Evolutionary conservation across 345 rosid genomes (phyloP).

Genomic region (Arabis alpina): DNA sequence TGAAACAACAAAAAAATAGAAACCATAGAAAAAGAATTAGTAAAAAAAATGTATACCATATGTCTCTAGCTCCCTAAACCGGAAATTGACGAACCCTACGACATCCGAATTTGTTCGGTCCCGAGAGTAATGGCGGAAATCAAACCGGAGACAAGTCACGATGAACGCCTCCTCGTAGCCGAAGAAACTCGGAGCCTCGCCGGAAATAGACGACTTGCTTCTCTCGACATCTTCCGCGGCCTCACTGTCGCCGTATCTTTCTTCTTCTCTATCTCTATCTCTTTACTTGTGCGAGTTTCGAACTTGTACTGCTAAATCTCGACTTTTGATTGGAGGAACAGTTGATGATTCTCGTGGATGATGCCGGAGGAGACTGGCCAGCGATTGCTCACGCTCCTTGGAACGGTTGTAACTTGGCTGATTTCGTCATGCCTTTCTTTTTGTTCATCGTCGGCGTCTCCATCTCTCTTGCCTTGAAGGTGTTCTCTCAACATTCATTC

Average conservation of each 20-base stretch:
- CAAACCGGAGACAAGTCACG: constrained; percentile 42
- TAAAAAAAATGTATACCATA: too few relatives aligned
- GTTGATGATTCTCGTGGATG: constrained; percentile 92
- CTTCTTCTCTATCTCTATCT: not conserved
- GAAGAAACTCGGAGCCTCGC: constrained; percentile 37
- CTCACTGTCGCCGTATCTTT: constrained; percentile 77
- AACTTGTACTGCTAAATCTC: not conserved
- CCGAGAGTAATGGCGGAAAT: constrained; percentile 55
- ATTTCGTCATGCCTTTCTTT: constrained; percentile 96
- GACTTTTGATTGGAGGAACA: constrained; percentile 19
- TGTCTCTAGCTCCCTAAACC: too few relatives aligned
- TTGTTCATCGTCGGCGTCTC: constrained; percentile 91
- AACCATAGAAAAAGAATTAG: too few relatives aligned
- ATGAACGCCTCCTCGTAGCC: constrained; percentile 45
- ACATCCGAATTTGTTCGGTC: too few relatives aligned
- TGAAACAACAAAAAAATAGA: too few relatives aligned
- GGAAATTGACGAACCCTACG: too few relatives aligned
- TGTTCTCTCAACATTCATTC: constrained; percentile 15
- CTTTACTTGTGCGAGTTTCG: not conserved
- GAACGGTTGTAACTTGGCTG: constrained; percentile 92
- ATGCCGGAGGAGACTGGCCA: constrained; percentile 95
- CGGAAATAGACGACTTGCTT: constrained; percentile 56
- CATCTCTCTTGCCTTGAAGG: constrained; percentile 86
- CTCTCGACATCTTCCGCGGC: constrained; percentile 90
- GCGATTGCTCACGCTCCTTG: constrained; percentile 83